Conservation (phyloP, 345 rosid genomes). For the Eutrema japonicum region DNA sequence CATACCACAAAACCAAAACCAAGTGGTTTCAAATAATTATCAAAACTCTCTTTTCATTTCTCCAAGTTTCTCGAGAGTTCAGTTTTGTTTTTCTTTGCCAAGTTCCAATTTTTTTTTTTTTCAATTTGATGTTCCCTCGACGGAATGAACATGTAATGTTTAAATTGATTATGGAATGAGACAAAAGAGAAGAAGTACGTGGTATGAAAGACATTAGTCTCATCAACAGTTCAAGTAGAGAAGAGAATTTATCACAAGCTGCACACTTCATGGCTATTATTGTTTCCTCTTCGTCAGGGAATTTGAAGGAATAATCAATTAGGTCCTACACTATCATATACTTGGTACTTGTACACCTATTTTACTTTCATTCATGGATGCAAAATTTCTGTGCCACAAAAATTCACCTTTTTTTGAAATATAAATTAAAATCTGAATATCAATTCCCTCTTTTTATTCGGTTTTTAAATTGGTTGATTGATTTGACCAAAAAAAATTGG, state of each 20-base stretch:
- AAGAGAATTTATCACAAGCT: slow-evolving; percentile 40
- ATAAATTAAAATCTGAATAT: background rate
- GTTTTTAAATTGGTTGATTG: background rate
- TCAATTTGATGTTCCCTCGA: background rate
- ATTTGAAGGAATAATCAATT: slow-evolving; percentile 17
- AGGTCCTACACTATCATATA: slow-evolving; percentile 45
- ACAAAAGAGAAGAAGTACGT: slow-evolving; percentile 27
- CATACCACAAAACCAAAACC: background rate
- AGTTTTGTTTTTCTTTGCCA: background rate
- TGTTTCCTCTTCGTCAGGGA: slow-evolving; percentile 42
- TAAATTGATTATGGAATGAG: slow-evolving; percentile 35
- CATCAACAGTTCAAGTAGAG: slow-evolving; percentile 31
- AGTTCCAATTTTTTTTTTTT: background rate
- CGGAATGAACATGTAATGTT: slow-evolving; percentile 25
- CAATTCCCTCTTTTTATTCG: background rate
- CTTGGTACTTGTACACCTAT: slow-evolving; percentile 41
- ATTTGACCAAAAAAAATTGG: too few species aligned
- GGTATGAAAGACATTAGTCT: slow-evolving; percentile 29
- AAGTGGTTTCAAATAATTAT: background rate
- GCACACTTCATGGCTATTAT: slow-evolving; percentile 43
- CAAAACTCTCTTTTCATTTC: background rate
- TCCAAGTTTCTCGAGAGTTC: slow-evolving; percentile 27
- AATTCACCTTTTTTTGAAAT: background rate
- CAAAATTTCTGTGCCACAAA: slow-evolving; percentile 32
- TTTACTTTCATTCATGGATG: slow-evolving; percentile 13